Base-by-base conservation (phyloP, 192 early-diverging fungal genomes). In the Polychytrium aggregatum region DNA sequence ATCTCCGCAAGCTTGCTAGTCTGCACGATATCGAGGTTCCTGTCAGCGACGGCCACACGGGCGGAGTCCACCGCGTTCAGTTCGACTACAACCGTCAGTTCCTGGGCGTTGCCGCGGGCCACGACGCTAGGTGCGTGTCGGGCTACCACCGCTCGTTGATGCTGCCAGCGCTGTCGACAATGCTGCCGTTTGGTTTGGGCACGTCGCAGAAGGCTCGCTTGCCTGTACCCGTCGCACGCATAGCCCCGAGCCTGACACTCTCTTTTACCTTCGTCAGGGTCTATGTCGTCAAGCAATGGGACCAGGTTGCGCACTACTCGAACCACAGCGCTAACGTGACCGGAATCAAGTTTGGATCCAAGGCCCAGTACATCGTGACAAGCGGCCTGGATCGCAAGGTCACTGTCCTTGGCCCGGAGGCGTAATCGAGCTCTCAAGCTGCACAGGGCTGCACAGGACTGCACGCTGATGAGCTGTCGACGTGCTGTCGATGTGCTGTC, bases 51-150 rank as follows among this genome's bases (percentile, higher is more conserved):
- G 69, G 62, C n/a, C 71, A 71, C 7, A 60, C 57, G 0, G 66
- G 68, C 5, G 62, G 76, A 17, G 67, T 87, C 21, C 63, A 67
- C 22, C 57, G 66, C n/a, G 72, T 84, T 22, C 54, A 65, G 13
- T 97, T 88, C 63, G 94, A 97, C 51, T 67, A 72, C 37, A 84
- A 82, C 39, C 92, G 85, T 22, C 82, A 86, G 46, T 97, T 86
- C 49, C 56, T 95, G 37, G 90, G 76, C 18, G 71, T 87, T 36
- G 86, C 78, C 40, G 74, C 77, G 20, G 64, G 52, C 25, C 37
- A 44, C 17, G 45, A 50, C 2, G 39, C 72, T n/a, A 68, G 52
- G 74, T 74, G 47, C 11, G 20, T 31, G 31, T n/a, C 0, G n/a
- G 13, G 14, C 18, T 29, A 8, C 8, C 8, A 14, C 28, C 36